A percentile compares a stretch with the other conserved stretches of the same genome.
phyloP scores from a whole-genome alignment of 73 alveolate species.

The Paramecium caudatum region DNA sequence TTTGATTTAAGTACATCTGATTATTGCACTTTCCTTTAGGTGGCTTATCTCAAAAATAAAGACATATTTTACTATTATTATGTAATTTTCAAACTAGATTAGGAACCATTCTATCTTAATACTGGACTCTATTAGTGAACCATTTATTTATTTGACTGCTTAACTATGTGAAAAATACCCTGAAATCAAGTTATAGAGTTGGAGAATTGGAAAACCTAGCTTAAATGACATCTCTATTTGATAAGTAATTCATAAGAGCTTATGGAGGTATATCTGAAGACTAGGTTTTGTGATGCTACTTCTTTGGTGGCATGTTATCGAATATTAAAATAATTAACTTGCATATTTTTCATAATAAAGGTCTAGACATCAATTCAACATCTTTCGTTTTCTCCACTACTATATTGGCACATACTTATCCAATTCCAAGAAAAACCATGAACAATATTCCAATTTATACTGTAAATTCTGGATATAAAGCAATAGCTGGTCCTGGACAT shows the following conservation, averaged over 20 bases:
- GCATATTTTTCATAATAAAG: conserved; percentile 39
- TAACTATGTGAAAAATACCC: not conserved
- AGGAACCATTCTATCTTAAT: not conserved
- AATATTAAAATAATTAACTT: not conserved
- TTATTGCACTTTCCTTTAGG: conserved; percentile 35
- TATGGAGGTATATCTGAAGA: conserved; percentile 23
- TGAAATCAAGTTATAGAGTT: conserved; percentile 15
- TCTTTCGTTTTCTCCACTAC: conserved; percentile 6
- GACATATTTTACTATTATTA: not conserved
- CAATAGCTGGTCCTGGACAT: conserved; percentile 98
- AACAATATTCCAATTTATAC: conserved; percentile 67
- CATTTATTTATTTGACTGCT: not conserved
- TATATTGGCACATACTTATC: conserved; percentile 18
- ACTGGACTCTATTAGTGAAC: not conserved
- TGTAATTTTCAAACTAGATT: not conserved
- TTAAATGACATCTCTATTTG: conserved; percentile 38
- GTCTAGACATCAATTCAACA: conserved; percentile 31
- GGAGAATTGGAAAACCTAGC: conserved; percentile 41
- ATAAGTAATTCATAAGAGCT: conserved; percentile 46
- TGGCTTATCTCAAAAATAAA: conserved; percentile 21
- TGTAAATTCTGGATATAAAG: conserved; percentile 73
- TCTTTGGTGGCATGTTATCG: conserved; percentile 57
- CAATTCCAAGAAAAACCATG: conserved; percentile 59
- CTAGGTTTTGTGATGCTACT: conserved; percentile 62
- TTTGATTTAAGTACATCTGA: conserved; percentile 3